Base-by-base conservation (phyloP, 2,329 filamentous ascomycete species). In the Arthrobotrys megalospora region DNA sequence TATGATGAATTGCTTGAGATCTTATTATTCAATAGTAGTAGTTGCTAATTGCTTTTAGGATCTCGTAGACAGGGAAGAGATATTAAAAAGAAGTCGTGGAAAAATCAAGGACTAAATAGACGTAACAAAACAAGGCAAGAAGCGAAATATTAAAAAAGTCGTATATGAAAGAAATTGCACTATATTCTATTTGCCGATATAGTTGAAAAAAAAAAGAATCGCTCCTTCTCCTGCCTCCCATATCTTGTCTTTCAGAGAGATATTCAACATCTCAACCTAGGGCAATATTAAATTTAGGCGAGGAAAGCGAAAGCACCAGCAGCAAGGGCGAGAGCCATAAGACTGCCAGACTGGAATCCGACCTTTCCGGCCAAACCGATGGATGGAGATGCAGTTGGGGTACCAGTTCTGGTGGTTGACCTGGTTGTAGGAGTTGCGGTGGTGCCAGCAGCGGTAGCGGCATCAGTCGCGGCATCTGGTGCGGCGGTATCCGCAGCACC, bases 341-440 rank as follows among this genome's bases (percentile, higher is more conserved):
- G 6, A 48, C 72, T 76, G 41, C 64, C 28, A 8, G 72, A 58
- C 28, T 36, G 24, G 5, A 53, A 7, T 12, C 64, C 55, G 12
- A 69, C 16, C 58, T 58, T 69, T 28, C 64, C 72, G 43, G 64
- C 72, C 24, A 63, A 41, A 55, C 64, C 72, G 21, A 76, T 34
- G 3, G 72, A 76, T 10, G 72, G 72, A 3, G 64, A 69, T n/a
- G 72, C 72, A n/a, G 72, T 76, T 21, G 72, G 72, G 16, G 72
- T 65, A 32, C 45, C 38, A 14, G 64, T 76, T 55, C 64, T 5
- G 24, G 72, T 69, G 12, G 47, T 50, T 5, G 64, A 58, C 11
- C 10, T 69, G 19, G 32, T 47, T 6, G 62, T 66, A 19, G 69
- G 10, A 7, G 69, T 60, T n/a, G 53, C 11, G 16, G 63, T 16